These are phyloP conservation scores for Sporothrix curviconia DNA, from an alignment of 2,329 filamentous ascomycete genomes.

Conservation along the genomic window DNA sequence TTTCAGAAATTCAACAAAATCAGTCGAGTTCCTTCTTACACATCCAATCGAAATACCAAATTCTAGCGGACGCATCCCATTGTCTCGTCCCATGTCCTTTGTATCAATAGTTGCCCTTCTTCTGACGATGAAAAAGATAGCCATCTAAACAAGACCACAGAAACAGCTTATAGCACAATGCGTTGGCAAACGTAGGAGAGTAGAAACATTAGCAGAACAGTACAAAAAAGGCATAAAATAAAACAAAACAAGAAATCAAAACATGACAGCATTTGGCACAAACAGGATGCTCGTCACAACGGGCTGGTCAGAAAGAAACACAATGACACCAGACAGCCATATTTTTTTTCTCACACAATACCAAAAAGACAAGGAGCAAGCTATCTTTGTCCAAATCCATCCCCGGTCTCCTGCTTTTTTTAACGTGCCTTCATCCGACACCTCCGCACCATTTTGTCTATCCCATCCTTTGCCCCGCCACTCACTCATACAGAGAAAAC, in stretches of 20 bases:
- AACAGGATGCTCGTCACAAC: too few relatives aligned
- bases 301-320: too few relatives aligned
- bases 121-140: not conserved
- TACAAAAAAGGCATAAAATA: too few relatives aligned
- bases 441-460: not conserved
- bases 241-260: too few relatives aligned
- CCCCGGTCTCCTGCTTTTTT: not conserved
- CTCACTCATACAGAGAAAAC: not conserved
- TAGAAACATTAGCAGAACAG: too few relatives aligned
- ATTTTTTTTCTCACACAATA: too few relatives aligned
- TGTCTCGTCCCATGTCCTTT: not conserved
- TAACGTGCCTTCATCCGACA: not conserved
- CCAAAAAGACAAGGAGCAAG: too few relatives aligned
- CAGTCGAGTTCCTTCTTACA: too few relatives aligned
- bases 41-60: too few relatives aligned
- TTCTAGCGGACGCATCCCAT: not conserved
- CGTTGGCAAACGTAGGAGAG: not conserved
- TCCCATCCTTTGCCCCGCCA: not conserved
- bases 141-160: not conserved
- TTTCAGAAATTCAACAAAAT: not conserved
- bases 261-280: too few relatives aligned
- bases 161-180: not conserved
- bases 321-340: too few relatives aligned
- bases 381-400: too few relatives aligned
- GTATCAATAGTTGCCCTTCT: not conserved